Percentiles rank a stretch among this genome's conserved stretches.
Evolutionary conservation across 2,329 filamentous ascomycete species (phyloP).

Genomic region (Trichophyton schoenleinii): DNA sequence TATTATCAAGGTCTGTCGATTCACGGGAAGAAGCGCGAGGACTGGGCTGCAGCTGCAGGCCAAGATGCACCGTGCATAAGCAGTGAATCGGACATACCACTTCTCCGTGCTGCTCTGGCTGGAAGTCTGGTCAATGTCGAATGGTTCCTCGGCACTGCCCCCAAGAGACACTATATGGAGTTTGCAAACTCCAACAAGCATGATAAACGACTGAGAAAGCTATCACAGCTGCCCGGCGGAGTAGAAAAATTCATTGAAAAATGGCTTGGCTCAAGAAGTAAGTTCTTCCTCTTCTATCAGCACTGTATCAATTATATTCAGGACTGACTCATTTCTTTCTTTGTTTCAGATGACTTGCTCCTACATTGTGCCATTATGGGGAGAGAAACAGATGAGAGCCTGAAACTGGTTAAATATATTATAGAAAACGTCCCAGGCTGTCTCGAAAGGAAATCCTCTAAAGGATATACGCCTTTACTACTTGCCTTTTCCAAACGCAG

Average conservation of each 20-base stretch:
- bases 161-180: conserved; percentile 53
- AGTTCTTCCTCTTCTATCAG: conserved; percentile 21
- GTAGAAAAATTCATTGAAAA: conserved; percentile 50
- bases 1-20: conserved; percentile 65
- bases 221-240: conserved; percentile 48
- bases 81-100: neutral
- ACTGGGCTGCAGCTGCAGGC: conserved; percentile 54
- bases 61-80: neutral
- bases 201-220: conserved; percentile 49
- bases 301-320: neutral
- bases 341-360: conserved; percentile 33
- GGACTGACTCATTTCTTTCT: neutral
- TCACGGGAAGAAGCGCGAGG: conserved; percentile 55
- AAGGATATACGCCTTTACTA: conserved; percentile 50
- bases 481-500: conserved; percentile 46
- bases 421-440: conserved; percentile 48
- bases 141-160: conserved; percentile 64
- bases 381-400: conserved; percentile 29
- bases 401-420: conserved; percentile 51
- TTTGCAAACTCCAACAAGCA: conserved; percentile 52
- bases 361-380: conserved; percentile 54
- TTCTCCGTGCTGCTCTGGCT: conserved; percentile 22
- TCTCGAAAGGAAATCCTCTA: conserved; percentile 45
- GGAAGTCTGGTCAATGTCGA: conserved; percentile 56
- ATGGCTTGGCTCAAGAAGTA: conserved; percentile 36